Percentiles rank a stretch among this genome's conserved stretches.
Conservation (phyloP, 805 yeast genomes). For the Lachancea kluyveri region DNA sequence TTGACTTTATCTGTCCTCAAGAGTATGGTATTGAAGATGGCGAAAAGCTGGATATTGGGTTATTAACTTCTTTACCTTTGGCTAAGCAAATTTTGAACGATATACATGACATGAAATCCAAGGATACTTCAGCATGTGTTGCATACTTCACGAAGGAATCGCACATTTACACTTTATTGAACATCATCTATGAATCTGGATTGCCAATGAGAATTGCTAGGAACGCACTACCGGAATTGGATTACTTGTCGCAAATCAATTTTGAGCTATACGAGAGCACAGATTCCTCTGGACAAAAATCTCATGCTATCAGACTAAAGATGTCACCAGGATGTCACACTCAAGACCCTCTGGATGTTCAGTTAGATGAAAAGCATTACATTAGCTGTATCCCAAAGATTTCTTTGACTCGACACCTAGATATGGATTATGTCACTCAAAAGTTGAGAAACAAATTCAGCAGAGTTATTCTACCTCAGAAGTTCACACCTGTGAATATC, state of each 20-base stretch:
- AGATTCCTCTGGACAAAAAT: conserved; percentile 64
- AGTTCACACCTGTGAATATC: conserved; percentile 82
- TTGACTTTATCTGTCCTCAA: conserved; percentile 97
- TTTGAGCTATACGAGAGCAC: conserved; percentile 87
- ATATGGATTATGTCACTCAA: conserved; percentile 80
- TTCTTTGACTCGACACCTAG: conserved; percentile 86
- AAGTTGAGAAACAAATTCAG: conserved; percentile 74
- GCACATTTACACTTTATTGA: conserved; percentile 88
- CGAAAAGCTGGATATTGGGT: conserved; percentile 93
- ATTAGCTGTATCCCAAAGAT: conserved; percentile 93
- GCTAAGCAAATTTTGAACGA: conserved; percentile 83
- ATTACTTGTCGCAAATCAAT: conserved; percentile 87
- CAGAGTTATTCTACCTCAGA: conserved; percentile 86
- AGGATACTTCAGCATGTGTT: conserved; percentile 76
- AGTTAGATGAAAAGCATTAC: conserved; percentile 91
- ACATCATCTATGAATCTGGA: conserved; percentile 85
- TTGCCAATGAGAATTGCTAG: conserved; percentile 93
- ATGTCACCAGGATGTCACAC: conserved; percentile 98
- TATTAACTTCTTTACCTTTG: conserved; percentile 87
- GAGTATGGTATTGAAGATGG: conserved; percentile 96
- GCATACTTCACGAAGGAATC: conserved; percentile 95
- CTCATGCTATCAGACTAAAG: conserved; percentile 85
- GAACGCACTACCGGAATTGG: conserved; percentile 93
- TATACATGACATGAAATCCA: conserved; percentile 68
- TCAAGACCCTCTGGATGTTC: conserved; percentile 95